phyloP scores from a whole-genome alignment of 192 early-diverging fungal species.

The Coemansia sp. region DNA sequence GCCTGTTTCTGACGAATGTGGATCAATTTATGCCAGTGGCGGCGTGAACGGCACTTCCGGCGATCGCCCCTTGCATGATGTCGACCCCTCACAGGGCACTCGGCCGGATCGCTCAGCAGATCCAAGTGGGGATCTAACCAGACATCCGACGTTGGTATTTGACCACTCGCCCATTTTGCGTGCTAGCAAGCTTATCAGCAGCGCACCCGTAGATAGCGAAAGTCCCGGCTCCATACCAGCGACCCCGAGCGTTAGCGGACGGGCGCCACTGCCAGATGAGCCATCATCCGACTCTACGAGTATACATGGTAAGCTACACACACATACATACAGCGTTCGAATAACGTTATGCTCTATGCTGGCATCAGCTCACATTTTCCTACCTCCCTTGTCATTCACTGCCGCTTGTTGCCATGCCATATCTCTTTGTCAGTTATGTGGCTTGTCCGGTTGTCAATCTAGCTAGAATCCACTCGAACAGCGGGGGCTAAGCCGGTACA shows the following conservation, averaged over 20 bases:
- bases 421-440: neutral
- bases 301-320: neutral
- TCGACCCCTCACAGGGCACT: neutral
- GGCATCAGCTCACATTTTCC: neutral
- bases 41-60: conserved; percentile 9
- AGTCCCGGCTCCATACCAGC: neutral
- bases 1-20: conserved; percentile 2
- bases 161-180: conserved; percentile 41
- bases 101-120: neutral
- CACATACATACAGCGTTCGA: neutral
- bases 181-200: conserved; percentile 20
- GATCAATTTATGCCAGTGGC: conserved; percentile 6
- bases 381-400: neutral
- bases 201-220: neutral
- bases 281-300: neutral
- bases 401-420: neutral
- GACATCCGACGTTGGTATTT: conserved; percentile 49
- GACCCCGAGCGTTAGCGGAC: neutral
- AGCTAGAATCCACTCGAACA: neutral
- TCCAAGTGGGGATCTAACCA: conserved; percentile 11
- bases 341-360: neutral
- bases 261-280: neutral
- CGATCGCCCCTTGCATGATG: conserved; percentile 33
- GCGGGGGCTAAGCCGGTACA: neutral
- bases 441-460: neutral